Evolutionary conservation across 257 asterid genomes (phyloP).

Genomic region (Lantana camara): DNA sequence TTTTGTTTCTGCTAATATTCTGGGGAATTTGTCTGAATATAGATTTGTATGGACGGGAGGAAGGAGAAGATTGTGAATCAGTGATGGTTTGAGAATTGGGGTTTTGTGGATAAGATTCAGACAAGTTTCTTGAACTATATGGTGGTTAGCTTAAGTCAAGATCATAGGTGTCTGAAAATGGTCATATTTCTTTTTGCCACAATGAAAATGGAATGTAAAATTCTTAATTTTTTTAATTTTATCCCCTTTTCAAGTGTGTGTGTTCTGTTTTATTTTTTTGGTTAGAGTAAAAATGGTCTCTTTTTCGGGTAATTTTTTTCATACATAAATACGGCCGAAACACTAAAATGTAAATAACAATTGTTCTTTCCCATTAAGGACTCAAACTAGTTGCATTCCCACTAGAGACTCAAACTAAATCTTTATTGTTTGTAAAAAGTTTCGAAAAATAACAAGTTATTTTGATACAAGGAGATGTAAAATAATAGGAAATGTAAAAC

Average conservation of each 20-base stretch:
- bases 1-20: slow-evolving; percentile 7
- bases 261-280: background rate
- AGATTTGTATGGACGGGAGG: slow-evolving; percentile 23
- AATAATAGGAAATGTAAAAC: too few relatives aligned
- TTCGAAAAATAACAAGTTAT: too few relatives aligned
- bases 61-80: slow-evolving; percentile 33
- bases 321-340: too few relatives aligned
- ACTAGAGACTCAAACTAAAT: too few relatives aligned
- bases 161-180: background rate
- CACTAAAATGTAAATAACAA: too few relatives aligned
- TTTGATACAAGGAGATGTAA: too few relatives aligned
- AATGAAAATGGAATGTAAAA: too few relatives aligned
- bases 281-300: background rate
- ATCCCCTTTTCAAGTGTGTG: slow-evolving; percentile 21
- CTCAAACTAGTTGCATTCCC: too few relatives aligned
- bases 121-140: slow-evolving; percentile 39
- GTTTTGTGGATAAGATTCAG: slow-evolving; percentile 44
- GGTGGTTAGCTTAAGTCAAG: background rate
- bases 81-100: slow-evolving; percentile 32
- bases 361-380: too few relatives aligned
- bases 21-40: background rate
- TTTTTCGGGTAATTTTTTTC: too few relatives aligned
- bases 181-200: background rate
- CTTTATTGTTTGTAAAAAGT: background rate
- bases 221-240: background rate